Evolutionary conservation across 352 stramenopile genomes (phyloP).

Genomic region (Phytophthora boehmeriae): DNA sequence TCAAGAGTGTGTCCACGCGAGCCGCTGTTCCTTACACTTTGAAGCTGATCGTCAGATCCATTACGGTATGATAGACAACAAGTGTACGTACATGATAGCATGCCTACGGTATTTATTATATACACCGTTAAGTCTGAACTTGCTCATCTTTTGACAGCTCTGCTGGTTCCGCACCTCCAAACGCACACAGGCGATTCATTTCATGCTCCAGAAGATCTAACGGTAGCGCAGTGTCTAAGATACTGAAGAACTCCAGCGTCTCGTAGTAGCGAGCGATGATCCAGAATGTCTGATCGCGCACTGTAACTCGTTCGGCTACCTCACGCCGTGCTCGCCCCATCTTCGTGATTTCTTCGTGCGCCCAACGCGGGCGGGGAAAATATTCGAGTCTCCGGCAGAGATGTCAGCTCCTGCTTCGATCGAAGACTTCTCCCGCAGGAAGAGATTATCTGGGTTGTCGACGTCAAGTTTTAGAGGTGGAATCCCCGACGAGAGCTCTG

Average conservation of each 20-base stretch:
- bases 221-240: constrained; percentile 41
- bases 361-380: constrained; percentile 41
- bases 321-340: constrained; percentile 40
- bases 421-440: constrained; percentile 33
- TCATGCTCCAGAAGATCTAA: constrained; percentile 47
- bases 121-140: no score
- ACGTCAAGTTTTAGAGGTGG: constrained; percentile 44
- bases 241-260: constrained; percentile 43
- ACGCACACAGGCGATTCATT: constrained; percentile 44
- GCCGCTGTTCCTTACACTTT: constrained; percentile 31
- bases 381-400: constrained; percentile 44
- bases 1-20: constrained; percentile 36
- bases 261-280: constrained; percentile 58
- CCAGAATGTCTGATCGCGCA: constrained; percentile 36
- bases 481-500: constrained; percentile 42
- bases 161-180: constrained; percentile 33
- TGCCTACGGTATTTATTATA: no score
- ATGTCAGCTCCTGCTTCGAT: constrained; percentile 43
- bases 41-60: neutral
- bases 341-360: neutral
- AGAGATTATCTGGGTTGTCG: constrained; percentile 41
- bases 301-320: constrained; percentile 37
- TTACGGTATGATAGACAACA: neutral
- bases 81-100: neutral
- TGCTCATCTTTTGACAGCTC: neutral